Base-by-base conservation (phyloP, 306 rosid species). In the Datisca glomerata region DNA sequence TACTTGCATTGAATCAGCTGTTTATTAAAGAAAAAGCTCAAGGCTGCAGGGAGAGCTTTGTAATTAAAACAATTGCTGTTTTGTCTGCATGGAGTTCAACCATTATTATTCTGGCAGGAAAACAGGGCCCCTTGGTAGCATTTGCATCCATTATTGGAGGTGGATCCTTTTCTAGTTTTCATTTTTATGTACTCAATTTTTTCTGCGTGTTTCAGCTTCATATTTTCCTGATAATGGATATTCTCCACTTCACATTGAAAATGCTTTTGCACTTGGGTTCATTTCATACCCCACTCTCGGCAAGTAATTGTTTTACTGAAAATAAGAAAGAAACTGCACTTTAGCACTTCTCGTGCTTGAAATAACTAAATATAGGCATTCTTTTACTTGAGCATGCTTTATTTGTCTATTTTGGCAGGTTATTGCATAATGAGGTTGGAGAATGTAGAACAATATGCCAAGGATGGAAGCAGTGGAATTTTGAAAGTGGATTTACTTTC, bases 61-160 rank as follows among this genome's bases (percentile, higher is more conserved):
- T 51, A 49, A 47, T 46, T 35, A 83, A 80, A 70, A 49, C 89
- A 37, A 59, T 53, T n/a, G 78, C 91, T 65, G 50, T 70, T 57
- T 41, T 83, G 62, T 75, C 91, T 43, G 68, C 74, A 1, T 83
- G 85, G 69, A 83, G 97, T 68, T 65, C 97, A 29, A 65, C 78
- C 33, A 23, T 79, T 66, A 79, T 89, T 43, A 76, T 89, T 65
- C 86, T 89, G 41, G 74, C 82, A 6, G 95, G 97, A 54, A 83
- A 75, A 60, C 97, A 89, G 65, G 97, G 97, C 45, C 69, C 97
- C 54, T 44, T 78, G 61, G 58, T 83, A 55, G 92, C 86, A 41
- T 51, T 80, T 21, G 83, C 75, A 35, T 76, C 84, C 49, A 7
- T 77, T 40, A 43, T 72, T 59, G 97, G 91, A 83, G 97, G 97